Conservation (phyloP, 768 basidiomycete genomes). For the Sutorius australiensis region DNA sequence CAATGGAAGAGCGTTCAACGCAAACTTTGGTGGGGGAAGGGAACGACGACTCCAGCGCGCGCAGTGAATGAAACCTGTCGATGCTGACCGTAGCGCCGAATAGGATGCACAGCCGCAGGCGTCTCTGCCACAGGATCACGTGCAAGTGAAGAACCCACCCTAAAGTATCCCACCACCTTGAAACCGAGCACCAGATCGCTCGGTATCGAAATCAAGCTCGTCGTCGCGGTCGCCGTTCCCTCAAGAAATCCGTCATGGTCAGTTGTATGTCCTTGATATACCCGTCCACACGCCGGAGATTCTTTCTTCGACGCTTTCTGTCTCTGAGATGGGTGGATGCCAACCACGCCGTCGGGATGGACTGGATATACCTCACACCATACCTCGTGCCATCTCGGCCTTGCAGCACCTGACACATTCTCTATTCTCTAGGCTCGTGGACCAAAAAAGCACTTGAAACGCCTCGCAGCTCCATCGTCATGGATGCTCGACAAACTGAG, state of each 20-base stretch:
- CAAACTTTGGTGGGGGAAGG: not conserved
- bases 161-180: conserved; percentile 11
- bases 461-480: conserved; percentile 92
- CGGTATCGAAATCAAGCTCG: conserved; percentile 23
- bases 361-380: conserved; percentile 3
- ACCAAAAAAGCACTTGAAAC: conserved; percentile 99
- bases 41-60: not conserved
- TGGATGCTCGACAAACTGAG: conserved; percentile 99
- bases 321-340: conserved; percentile 28
- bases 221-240: conserved; percentile 16
- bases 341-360: conserved; percentile 15
- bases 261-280: conserved; percentile 17
- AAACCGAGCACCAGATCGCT: not conserved
- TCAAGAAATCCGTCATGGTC: conserved; percentile 34
- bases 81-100: not conserved
- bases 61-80: conserved; percentile 1
- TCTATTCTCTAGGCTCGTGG: conserved; percentile 71
- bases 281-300: not conserved
- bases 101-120: conserved; percentile 11
- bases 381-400: not conserved
- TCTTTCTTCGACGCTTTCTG: not conserved
- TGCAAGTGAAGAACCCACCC: conserved; percentile 21
- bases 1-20: not conserved
- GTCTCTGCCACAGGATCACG: conserved; percentile 12
- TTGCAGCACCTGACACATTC: conserved; percentile 13